phyloP scores from a whole-genome alignment of 108 stramenopile species.

The Nitzschia palea region DNA sequence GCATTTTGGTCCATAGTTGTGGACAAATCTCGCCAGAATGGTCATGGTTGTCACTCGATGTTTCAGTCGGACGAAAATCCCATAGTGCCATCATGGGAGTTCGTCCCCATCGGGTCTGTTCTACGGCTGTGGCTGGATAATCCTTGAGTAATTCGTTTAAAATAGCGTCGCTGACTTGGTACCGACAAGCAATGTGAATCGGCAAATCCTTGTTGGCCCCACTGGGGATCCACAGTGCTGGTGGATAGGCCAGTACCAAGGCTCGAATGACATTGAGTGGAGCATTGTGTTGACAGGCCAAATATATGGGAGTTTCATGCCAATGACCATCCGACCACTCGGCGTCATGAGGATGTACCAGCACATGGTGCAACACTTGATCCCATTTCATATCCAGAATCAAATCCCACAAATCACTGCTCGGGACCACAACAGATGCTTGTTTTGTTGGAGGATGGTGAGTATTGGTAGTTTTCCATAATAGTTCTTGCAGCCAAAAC shows the following conservation, averaged over 20 bases:
- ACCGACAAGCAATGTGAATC: conserved; percentile 35
- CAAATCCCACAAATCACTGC: conserved; percentile 34
- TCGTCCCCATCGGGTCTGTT: conserved; percentile 18
- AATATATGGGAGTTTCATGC: conserved; percentile 36
- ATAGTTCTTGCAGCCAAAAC: no score
- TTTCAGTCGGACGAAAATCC: conserved; percentile 18
- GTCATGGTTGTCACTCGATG: no score
- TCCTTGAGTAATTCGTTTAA: conserved; percentile 15
- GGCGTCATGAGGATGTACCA: conserved; percentile 24
- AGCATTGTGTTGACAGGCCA: conserved; percentile 32
- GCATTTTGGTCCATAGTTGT: no score
- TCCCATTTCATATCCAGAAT: conserved; percentile 27
- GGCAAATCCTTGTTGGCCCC: conserved; percentile 32
- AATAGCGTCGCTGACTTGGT: conserved; percentile 10
- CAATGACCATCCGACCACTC: conserved; percentile 28
- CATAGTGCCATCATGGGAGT: conserved; percentile 24
- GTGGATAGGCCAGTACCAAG: conserved; percentile 28
- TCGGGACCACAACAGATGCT: background rate
- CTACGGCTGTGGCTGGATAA: conserved; percentile 25
- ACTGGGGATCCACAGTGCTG: background rate
- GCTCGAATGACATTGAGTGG: conserved; percentile 26
- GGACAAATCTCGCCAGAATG: no score
- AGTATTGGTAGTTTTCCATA: no score
- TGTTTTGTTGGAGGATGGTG: no score
- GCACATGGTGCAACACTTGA: conserved; percentile 1